A percentile compares a stretch with the other conserved stretches of the same genome.
Conservation (phyloP, 2,329 filamentous ascomycete species). For the Apiospora sp. region DNA sequence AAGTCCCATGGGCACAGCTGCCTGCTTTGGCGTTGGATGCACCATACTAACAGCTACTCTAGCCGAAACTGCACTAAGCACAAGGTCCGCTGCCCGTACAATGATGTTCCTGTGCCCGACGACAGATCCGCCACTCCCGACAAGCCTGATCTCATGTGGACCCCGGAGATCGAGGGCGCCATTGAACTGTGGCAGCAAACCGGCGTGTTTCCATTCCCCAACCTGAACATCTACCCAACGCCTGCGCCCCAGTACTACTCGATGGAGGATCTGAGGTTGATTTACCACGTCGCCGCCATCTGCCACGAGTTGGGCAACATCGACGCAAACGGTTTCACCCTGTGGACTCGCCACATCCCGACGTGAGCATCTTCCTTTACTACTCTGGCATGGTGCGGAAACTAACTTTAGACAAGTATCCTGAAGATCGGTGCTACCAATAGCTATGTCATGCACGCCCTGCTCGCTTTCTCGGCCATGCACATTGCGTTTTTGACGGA, state of each 20-base stretch:
- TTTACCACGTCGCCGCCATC: constrained; percentile 88
- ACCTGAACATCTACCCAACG: constrained; percentile 78
- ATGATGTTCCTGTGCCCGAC: constrained; percentile 79
- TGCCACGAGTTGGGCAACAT: constrained; percentile 82
- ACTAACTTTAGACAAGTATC: constrained; percentile 60
- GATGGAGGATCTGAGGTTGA: constrained; percentile 82
- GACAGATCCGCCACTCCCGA: constrained; percentile 67
- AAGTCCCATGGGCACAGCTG: constrained; percentile 38
- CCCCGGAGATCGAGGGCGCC: constrained; percentile 80
- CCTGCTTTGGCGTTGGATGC: background rate
- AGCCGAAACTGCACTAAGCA: constrained; percentile 99
- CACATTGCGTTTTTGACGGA: constrained; percentile 91
- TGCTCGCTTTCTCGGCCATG: constrained; percentile 92
- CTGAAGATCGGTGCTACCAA: constrained; percentile 83
- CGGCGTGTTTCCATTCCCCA: constrained; percentile 84
- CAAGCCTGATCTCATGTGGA: constrained; percentile 81
- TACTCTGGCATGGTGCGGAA: background rate
- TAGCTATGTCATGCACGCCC: constrained; percentile 91
- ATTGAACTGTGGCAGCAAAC: constrained; percentile 86
- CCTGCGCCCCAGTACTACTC: constrained; percentile 77
- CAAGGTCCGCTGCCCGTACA: constrained; percentile 97
- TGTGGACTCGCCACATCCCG: constrained; percentile 93
- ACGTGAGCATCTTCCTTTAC: constrained; percentile 68
- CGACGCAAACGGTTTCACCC: constrained; percentile 82
- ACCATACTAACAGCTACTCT: constrained; percentile 24